These are phyloP conservation scores for Phylloporus sp. DNA, from an alignment of 768 basidiomycete species.

Conservation along the genomic window DNA sequence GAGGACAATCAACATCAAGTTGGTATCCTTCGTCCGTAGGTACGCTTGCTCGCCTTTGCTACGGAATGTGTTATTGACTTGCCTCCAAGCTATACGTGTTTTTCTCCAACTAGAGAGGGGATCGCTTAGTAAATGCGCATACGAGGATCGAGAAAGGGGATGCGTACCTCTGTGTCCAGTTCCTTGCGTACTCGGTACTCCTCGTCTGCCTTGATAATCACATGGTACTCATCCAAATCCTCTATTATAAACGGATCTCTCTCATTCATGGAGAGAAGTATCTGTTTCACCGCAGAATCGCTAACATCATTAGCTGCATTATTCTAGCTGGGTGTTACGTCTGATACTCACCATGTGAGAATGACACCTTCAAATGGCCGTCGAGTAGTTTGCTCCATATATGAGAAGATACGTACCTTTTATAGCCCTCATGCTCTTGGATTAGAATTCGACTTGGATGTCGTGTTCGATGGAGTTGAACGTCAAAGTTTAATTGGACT, in stretches of 20 bases:
- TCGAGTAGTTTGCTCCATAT: constrained; percentile 4
- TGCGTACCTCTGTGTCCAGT: constrained; percentile 66
- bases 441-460: no score
- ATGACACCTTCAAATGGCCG: constrained; percentile 52
- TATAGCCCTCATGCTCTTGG: constrained; percentile 53
- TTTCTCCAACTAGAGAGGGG: constrained; percentile 55
- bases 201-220: constrained; percentile 80
- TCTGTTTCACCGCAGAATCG: constrained; percentile 88
- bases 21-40: no score
- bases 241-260: constrained; percentile 79
- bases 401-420: constrained; percentile 41
- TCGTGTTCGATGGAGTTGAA: background rate
- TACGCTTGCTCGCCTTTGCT: background rate
- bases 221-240: constrained; percentile 79
- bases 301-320: constrained; percentile 36
- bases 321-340: background rate
- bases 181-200: constrained; percentile 70
- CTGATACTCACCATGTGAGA: constrained; percentile 54
- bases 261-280: constrained; percentile 79
- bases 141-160: background rate
- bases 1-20: no score
- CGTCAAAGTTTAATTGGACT: no score
- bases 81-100: background rate
- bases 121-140: background rate
- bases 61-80: background rate